Conservation (phyloP, 257 asterid genomes). For the Capsicum baccatum region DNA sequence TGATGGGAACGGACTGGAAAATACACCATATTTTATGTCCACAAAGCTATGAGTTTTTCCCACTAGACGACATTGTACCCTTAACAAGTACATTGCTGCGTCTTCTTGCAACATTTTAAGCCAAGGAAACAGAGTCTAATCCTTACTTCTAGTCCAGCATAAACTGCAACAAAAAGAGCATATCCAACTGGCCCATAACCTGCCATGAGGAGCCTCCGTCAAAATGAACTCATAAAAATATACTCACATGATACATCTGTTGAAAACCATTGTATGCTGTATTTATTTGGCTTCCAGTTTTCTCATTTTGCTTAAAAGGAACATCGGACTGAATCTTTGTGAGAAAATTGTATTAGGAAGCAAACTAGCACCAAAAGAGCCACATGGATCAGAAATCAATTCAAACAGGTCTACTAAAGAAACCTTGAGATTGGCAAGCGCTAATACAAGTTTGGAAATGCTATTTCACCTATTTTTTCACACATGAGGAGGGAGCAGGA, state of each 20-base stretch:
- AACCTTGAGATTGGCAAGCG: background rate
- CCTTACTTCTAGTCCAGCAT: conserved; percentile 94
- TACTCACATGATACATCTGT: background rate
- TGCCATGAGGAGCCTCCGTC: conserved; percentile 41
- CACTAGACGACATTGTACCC: background rate
- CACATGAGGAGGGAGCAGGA: background rate
- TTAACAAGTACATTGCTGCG: background rate
- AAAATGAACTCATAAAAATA: conserved; percentile 8
- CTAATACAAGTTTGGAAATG: background rate
- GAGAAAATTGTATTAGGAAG: background rate
- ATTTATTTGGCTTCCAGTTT: background rate
- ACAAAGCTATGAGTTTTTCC: conserved; percentile 1
- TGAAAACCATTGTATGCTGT: background rate
- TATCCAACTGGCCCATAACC: conserved; percentile 97
- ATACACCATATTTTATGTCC: background rate
- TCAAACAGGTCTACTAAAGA: background rate
- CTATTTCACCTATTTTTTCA: background rate
- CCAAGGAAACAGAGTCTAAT: conserved; percentile 31
- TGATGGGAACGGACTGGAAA: background rate
- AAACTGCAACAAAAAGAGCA: conserved; percentile 87
- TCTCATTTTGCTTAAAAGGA: background rate
- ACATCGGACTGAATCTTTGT: background rate
- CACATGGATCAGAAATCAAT: background rate
- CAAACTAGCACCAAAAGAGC: conserved; percentile 8
- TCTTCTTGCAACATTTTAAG: conserved; percentile 20